Conservation (phyloP, 2,329 filamentous ascomycete genomes). For the Beauveria brongniartii region DNA sequence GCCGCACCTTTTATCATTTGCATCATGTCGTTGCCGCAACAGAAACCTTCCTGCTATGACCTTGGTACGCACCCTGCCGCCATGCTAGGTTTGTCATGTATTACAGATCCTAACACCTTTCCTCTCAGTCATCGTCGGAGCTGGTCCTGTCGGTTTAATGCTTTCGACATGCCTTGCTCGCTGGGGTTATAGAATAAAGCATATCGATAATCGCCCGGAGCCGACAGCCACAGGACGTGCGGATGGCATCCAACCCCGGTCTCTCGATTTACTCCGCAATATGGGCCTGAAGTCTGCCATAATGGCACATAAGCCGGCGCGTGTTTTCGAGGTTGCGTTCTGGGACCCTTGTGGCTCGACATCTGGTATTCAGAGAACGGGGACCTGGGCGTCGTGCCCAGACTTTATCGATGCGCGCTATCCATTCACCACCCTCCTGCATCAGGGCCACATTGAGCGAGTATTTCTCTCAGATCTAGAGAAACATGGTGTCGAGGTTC, state of each 20-base stretch:
- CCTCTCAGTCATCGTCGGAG: constrained; percentile 70
- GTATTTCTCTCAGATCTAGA: constrained; percentile 60
- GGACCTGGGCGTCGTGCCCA: constrained; percentile 81
- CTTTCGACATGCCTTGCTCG: constrained; percentile 79
- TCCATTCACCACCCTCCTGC: constrained; percentile 61
- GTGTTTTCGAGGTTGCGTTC: constrained; percentile 71
- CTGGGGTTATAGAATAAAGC: constrained; percentile 93
- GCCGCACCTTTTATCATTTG: too few relatives aligned
- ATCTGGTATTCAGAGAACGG: constrained; percentile 54
- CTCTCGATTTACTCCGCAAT: constrained; percentile 77
- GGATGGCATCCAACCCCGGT: constrained; percentile 86
- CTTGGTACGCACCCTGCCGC: constrained; percentile 28
- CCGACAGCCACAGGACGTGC: constrained; percentile 80
- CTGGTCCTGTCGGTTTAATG: constrained; percentile 81
- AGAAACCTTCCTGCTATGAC: constrained; percentile 26
- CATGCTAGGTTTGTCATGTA: background rate
- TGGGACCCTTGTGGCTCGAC: constrained; percentile 56
- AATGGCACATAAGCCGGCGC: constrained; percentile 80
- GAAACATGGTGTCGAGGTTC: constrained; percentile 51
- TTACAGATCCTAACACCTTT: constrained; percentile 11
- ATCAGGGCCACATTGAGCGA: constrained; percentile 64
- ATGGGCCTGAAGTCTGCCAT: constrained; percentile 83
- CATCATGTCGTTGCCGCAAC: constrained; percentile 4
- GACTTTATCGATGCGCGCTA: constrained; percentile 69
- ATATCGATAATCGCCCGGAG: constrained; percentile 83